phyloP scores from a whole-genome alignment of 768 basidiomycete genomes.

The Russula brevipes region DNA sequence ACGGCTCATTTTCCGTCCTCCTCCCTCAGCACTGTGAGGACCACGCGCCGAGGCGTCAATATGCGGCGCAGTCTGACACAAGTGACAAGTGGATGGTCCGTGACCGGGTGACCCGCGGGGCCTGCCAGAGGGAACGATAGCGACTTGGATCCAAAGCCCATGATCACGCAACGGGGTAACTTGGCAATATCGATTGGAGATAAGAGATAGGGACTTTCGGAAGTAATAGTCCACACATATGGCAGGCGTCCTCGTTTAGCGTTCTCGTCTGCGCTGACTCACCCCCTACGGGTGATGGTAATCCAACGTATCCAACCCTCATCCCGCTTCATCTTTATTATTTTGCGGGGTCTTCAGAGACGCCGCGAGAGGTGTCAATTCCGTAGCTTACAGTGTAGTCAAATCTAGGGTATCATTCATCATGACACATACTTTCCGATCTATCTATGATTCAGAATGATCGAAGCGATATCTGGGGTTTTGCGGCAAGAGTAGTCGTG shows the following conservation, averaged over 20 bases:
- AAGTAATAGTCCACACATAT: background rate
- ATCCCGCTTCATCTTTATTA: background rate
- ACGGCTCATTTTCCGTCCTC: background rate
- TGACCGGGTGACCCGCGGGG: slow-evolving; percentile 5
- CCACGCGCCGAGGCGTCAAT: slow-evolving; percentile 7
- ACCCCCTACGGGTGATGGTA: background rate
- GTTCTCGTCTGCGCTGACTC: background rate
- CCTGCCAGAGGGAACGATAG: background rate
- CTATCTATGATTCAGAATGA: slow-evolving; percentile 19
- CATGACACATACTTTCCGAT: slow-evolving; percentile 1
- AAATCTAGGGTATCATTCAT: background rate
- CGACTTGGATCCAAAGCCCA: background rate
- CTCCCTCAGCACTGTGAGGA: background rate
- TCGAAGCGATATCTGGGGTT: slow-evolving; percentile 26
- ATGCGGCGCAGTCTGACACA: slow-evolving; percentile 13
- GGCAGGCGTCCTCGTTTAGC: background rate
- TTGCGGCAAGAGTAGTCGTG: slow-evolving; percentile 5
- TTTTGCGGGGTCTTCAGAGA: background rate
- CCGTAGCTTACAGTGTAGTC: slow-evolving; percentile 5
- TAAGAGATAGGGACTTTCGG: background rate
- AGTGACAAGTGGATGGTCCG: background rate
- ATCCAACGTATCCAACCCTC: background rate
- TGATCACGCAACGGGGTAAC: background rate
- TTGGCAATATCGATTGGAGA: background rate
- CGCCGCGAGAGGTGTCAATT: background rate